These are phyloP conservation scores for Cyclotella atomus DNA, from an alignment of 108 stramenopile genomes.

Conservation along the genomic window DNA sequence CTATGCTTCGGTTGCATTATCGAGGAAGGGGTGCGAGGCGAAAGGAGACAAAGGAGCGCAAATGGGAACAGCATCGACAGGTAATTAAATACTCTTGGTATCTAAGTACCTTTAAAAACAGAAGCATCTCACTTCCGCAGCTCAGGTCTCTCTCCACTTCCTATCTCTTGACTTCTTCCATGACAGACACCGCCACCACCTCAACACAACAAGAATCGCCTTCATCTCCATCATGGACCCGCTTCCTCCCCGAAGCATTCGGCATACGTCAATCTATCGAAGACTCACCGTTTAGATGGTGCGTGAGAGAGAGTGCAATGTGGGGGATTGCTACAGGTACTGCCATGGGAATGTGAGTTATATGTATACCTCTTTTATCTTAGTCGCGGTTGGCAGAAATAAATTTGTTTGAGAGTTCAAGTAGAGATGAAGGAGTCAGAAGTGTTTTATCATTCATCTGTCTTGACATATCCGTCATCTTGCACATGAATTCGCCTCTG, in stretches of 20 bases:
- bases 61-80: too few relatives aligned
- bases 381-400: background rate
- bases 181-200: background rate
- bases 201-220: background rate
- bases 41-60: too few relatives aligned
- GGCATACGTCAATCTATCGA: conserved; percentile 75
- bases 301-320: conserved; percentile 77
- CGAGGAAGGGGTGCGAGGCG: too few relatives aligned
- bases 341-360: conserved; percentile 77
- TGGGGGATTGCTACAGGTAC: conserved; percentile 88
- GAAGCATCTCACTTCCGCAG: too few relatives aligned
- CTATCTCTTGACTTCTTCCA: background rate
- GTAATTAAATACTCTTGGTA: too few relatives aligned
- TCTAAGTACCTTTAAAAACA: too few relatives aligned
- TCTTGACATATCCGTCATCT: too few relatives aligned
- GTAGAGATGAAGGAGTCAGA: too few relatives aligned
- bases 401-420: background rate
- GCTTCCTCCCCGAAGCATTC: conserved; percentile 72
- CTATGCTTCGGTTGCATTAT: background rate
- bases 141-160: too few relatives aligned
- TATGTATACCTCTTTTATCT: background rate
- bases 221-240: conserved; percentile 61
- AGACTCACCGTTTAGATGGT: conserved; percentile 80
- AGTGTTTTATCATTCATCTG: too few relatives aligned
- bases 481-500: too few relatives aligned